phyloP scores from a whole-genome alignment of 83 land plant species.

The Thuja plicata region DNA sequence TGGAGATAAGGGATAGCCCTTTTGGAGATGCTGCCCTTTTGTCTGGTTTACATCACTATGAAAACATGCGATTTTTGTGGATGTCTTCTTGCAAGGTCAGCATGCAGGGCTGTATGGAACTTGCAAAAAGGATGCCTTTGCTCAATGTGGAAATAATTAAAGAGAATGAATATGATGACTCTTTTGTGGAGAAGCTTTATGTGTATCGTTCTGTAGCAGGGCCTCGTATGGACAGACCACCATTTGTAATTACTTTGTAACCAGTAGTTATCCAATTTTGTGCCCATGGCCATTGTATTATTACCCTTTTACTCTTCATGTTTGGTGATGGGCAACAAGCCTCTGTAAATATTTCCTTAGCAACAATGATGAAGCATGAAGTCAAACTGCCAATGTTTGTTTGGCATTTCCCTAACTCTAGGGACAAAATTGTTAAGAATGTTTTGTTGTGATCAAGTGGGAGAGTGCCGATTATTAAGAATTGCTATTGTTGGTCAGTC shows the following conservation, averaged over 20 bases:
- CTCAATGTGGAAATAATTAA: conserved; percentile 83
- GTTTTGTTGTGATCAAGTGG: background rate
- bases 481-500: background rate
- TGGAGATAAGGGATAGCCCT: conserved; percentile 92
- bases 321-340: background rate
- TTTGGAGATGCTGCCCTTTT: conserved; percentile 84
- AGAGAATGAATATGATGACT: conserved; percentile 22
- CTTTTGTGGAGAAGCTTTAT: conserved; percentile 77
- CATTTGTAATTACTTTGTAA: conserved; percentile 56
- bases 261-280: background rate
- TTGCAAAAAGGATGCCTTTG: conserved; percentile 60
- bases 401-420: background rate
- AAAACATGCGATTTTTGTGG: conserved; percentile 92
- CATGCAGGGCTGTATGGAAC: conserved; percentile 50
- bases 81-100: conserved; percentile 81
- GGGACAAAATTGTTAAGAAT: background rate
- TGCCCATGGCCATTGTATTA: background rate
- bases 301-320: background rate
- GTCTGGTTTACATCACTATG: conserved; percentile 69
- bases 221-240: conserved; percentile 63
- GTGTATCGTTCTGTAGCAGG: conserved; percentile 76
- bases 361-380: background rate
- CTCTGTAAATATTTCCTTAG: background rate
- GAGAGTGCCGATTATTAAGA: background rate
- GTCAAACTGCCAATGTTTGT: background rate